Evolutionary conservation across 2,329 filamentous ascomycete genomes (phyloP), one percentile per base, ranked within the genome.

Genomic region (Xylariaceae sp.): DNA sequence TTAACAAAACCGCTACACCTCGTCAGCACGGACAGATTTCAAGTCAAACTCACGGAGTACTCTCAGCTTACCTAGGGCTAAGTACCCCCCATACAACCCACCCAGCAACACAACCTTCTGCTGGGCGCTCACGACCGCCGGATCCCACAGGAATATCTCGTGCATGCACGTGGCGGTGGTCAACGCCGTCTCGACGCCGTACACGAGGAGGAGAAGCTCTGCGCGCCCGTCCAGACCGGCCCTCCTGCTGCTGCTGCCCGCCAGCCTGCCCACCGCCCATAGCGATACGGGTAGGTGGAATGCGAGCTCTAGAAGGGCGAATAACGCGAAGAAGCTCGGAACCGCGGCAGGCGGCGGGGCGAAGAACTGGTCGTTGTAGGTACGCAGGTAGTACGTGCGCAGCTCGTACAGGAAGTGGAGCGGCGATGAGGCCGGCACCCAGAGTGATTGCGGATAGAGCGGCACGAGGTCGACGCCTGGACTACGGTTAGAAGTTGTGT

Each of bases 331-430:
- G 80, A 82, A 86, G 56, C 75, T 73, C 12, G 74, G 73, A 47
- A 73, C 67, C 12, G 66, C 41, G 2, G 62, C 66, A 9, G 71
- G 69, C 37, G 75, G 65, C 29, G 72, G 64, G 40, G 72, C 68
- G 67, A 81, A 79, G 71, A 82, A 81, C 7, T 81, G 82, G 69
- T 86, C 83, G 54, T 81, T 80, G 63, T 79, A 80, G 10, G 71
- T 71, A 37, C 68, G 57, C 43, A 79, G 69, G 70, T 85, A 85
- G 64, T 73, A 76, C 2, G 71, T 56, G 55, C 80, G 78, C 54
- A 84, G 66, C 37, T 70, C 53, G 59, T 75, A 69, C 44, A 84
- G 72, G 60, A 77, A 73, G 67, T 82, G 77, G 6, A 85, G 71
- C 0, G 81, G 81, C 0, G 76, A 68, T 3, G 68, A 72, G 0